phyloP scores from a whole-genome alignment of 2,329 filamentous ascomycete genomes.

The Pseudogymnoascus sp. region DNA sequence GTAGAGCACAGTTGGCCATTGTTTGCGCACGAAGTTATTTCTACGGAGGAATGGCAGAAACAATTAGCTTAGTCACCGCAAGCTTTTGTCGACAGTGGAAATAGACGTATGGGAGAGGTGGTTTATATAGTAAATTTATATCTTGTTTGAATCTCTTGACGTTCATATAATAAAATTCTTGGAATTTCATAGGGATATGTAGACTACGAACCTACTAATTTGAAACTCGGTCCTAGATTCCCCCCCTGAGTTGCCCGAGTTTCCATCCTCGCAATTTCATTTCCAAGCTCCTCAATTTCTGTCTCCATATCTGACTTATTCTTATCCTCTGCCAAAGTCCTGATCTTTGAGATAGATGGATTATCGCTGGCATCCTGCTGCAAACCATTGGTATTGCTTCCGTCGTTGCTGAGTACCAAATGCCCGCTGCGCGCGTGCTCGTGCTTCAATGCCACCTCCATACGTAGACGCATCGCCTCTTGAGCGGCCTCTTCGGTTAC shows the following conservation, averaged over 20 bases:
- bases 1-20: slow-evolving; percentile 24
- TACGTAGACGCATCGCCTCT: slow-evolving; percentile 19
- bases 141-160: not conserved
- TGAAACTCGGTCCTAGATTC: not conserved
- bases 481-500: slow-evolving; percentile 22
- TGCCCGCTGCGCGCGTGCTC: slow-evolving; percentile 17
- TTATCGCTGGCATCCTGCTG: not conserved
- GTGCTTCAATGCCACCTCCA: slow-evolving; percentile 24
- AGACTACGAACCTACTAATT: not conserved
- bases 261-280: not conserved
- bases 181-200: not conserved
- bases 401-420: not conserved
- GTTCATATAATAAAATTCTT: not conserved
- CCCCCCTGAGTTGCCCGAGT: not conserved
- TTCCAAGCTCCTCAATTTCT: not conserved
- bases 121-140: not conserved
- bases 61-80: not conserved
- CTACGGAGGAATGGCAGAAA: not conserved
- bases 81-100: not conserved
- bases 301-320: not conserved
- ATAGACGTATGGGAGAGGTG: not conserved
- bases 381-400: not conserved
- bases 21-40: slow-evolving; percentile 21
- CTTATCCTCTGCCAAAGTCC: not conserved
- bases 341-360: not conserved